Evolutionary conservation across 2,329 filamentous ascomycete genomes (phyloP).

Genomic region (Colletotrichum eremochloae): DNA sequence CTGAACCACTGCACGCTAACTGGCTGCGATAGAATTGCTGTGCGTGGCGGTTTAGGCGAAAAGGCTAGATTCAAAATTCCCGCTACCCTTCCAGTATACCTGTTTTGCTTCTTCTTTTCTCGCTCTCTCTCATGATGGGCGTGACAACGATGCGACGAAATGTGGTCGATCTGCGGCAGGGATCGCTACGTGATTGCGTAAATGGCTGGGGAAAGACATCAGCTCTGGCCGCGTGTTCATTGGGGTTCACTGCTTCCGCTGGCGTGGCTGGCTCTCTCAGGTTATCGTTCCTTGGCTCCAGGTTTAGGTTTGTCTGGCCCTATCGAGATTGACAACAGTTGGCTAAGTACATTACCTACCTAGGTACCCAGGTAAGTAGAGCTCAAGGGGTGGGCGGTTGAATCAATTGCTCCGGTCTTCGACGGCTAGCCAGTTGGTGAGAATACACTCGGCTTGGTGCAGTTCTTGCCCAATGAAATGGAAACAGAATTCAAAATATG

Average conservation of each 20-base stretch:
- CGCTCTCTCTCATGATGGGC: slow-evolving; percentile 1
- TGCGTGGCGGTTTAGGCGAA: slow-evolving; percentile 13
- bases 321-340: slow-evolving; percentile 24
- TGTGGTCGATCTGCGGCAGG: slow-evolving; percentile 34
- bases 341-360: neutral
- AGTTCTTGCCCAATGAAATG: neutral
- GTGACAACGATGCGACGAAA: slow-evolving; percentile 36
- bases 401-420: slow-evolving; percentile 23
- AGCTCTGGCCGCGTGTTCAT: slow-evolving; percentile 14
- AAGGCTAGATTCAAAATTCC: slow-evolving; percentile 8
- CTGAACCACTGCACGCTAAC: slow-evolving; percentile 10
- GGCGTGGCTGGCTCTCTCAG: slow-evolving; percentile 6
- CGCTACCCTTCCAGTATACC: slow-evolving; percentile 23
- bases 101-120: slow-evolving; percentile 24
- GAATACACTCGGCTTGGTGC: neutral
- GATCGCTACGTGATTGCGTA: slow-evolving; percentile 40
- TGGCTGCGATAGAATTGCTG: slow-evolving; percentile 2
- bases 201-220: slow-evolving; percentile 30
- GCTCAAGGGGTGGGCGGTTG: neutral
- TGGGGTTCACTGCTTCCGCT: neutral
- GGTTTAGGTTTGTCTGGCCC: slow-evolving; percentile 6
- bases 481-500: neutral
- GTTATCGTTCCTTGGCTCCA: slow-evolving; percentile 27
- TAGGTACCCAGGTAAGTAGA: neutral
- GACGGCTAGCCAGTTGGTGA: neutral